phyloP scores from a whole-genome alignment of 108 stramenopile genomes.

The Nitzschia sp. region DNA sequence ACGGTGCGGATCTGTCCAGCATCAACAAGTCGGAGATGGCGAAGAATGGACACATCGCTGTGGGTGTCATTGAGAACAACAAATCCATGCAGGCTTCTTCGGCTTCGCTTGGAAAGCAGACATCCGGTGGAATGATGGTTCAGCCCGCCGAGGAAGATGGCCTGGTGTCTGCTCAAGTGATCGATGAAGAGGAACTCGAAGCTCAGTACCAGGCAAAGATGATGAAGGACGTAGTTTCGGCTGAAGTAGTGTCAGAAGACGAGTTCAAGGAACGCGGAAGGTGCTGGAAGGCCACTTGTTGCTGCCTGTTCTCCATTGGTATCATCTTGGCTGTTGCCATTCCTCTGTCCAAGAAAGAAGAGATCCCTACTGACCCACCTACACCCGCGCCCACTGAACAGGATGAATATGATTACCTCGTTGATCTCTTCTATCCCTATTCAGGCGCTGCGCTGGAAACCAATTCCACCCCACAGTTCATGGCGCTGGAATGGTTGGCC shows the following conservation, averaged over 20 bases:
- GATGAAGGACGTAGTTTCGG: constrained; percentile 2
- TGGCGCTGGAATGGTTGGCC: constrained; percentile 15
- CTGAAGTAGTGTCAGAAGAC: constrained; percentile 13
- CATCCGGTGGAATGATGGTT: not conserved
- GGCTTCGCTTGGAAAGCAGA: not conserved
- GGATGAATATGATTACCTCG: not conserved
- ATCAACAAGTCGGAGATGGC: not conserved
- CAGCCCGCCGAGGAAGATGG: constrained; percentile 2
- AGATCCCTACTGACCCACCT: not conserved
- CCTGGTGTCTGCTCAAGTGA: constrained; percentile 5
- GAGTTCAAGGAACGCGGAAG: constrained; percentile 10
- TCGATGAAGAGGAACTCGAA: constrained; percentile 16
- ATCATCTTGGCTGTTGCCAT: constrained; percentile 4
- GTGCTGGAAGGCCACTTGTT: constrained; percentile 3
- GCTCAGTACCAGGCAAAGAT: constrained; percentile 14
- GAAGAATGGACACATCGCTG: not conserved
- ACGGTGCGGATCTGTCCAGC: not conserved
- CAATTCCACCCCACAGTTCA: constrained; percentile 1
- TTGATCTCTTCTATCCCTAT: not conserved
- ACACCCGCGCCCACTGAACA: not conserved
- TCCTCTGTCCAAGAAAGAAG: not conserved
- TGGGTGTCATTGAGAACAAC: not conserved
- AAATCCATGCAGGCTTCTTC: not conserved
- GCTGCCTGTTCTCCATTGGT: constrained; percentile 1
- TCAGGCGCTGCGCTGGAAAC: constrained; percentile 4